Percentiles rank a stretch among this genome's conserved stretches.
Evolutionary conservation across 257 asterid genomes (phyloP).

Genomic region (Striga asiatica): DNA sequence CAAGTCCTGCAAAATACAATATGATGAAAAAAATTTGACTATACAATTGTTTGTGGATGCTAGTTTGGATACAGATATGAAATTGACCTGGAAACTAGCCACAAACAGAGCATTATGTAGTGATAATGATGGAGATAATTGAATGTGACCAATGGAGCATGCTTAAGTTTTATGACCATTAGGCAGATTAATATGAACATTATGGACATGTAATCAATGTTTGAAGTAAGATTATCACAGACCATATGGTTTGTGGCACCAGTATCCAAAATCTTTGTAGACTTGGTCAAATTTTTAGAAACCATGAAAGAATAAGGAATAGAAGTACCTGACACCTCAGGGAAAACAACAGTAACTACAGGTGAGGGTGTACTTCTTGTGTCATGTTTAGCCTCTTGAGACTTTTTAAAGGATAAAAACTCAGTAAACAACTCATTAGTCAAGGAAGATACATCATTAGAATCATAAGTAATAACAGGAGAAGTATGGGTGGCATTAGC

Average conservation of each 20-base stretch:
- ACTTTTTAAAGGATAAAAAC: no score
- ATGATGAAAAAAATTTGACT: not conserved
- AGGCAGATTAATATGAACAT: not conserved
- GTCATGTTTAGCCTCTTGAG: no score
- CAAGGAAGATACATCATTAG: no score
- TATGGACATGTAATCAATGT: not conserved
- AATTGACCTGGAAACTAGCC: not conserved
- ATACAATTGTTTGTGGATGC: not conserved
- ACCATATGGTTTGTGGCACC: not conserved
- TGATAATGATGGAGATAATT: not conserved
- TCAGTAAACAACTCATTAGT: no score
- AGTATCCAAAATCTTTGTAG: not conserved
- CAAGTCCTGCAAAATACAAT: not conserved
- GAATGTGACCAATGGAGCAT: not conserved
- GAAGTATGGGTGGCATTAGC: no score
- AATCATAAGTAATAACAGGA: no score
- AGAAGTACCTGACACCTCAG: not conserved
- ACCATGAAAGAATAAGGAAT: not conserved
- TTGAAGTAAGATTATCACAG: not conserved
- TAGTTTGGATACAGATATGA: not conserved
- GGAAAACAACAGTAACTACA: no score
- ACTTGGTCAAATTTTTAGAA: not conserved
- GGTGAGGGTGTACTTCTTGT: no score
- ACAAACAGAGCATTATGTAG: not conserved
- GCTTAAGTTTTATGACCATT: no score